phyloP scores from a whole-genome alignment of 2,329 filamentous ascomycete genomes.

The Macrophomina tecta region DNA sequence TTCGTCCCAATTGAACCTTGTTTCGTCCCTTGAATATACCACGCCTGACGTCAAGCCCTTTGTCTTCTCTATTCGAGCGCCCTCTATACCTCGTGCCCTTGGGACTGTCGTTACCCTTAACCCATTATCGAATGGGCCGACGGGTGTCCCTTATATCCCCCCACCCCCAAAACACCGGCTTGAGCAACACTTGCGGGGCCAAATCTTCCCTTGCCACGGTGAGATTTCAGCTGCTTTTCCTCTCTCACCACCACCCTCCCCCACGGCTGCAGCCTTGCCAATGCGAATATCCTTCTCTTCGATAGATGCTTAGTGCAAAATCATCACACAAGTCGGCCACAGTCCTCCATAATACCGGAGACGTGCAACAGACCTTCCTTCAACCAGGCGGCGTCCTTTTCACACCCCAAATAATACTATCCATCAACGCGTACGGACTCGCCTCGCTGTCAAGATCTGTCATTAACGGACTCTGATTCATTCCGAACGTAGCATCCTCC shows the following conservation, averaged over 20 bases:
- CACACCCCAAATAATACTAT: constrained; percentile 55
- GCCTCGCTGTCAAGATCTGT: constrained; percentile 47
- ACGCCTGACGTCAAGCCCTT: not conserved
- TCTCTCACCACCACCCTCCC: no score
- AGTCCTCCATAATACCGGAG: no score
- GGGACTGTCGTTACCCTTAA: not conserved
- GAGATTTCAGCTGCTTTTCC: no score
- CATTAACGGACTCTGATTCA: constrained; percentile 44
- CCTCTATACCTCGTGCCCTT: not conserved
- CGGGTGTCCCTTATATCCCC: not conserved
- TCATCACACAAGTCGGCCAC: not conserved
- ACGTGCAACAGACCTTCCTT: not conserved
- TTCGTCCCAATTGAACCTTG: not conserved
- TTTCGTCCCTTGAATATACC: not conserved
- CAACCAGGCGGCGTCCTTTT: constrained; percentile 27
- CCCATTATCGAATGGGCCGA: not conserved
- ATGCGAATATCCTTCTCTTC: not conserved
- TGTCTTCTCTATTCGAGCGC: not conserved
- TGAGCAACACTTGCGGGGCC: no score
- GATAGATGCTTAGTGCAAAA: not conserved
- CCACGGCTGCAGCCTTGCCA: not conserved
- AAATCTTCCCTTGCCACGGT: no score
- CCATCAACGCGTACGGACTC: constrained; percentile 56
- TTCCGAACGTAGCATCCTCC: constrained; percentile 37
- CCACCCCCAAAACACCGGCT: no score